Conservation (phyloP, 345 rosid species). For the Ailanthus altissimus region DNA sequence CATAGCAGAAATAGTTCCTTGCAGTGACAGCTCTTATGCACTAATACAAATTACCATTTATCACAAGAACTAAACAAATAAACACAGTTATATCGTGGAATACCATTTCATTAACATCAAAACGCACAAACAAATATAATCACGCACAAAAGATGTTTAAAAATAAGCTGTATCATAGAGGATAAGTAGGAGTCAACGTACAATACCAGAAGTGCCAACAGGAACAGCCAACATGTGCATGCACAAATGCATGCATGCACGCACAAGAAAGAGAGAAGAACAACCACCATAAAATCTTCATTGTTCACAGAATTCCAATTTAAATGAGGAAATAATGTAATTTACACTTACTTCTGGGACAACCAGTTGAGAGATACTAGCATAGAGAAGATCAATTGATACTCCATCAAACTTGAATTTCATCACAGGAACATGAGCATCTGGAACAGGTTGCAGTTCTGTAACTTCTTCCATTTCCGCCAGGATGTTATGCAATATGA, state of each 20-base stretch:
- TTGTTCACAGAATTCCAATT: background rate
- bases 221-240: background rate
- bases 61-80: conserved; percentile 1
- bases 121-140: background rate
- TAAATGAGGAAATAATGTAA: background rate
- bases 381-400: conserved; percentile 71
- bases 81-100: background rate
- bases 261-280: background rate
- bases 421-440: conserved; percentile 84
- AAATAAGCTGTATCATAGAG: background rate
- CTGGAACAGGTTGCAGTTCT: conserved; percentile 71
- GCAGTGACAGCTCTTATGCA: background rate
- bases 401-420: conserved; percentile 68
- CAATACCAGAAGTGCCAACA: background rate
- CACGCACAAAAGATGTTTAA: background rate
- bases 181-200: background rate
- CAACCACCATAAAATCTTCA: background rate
- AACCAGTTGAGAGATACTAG: conserved; percentile 56
- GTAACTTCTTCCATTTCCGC: conserved; percentile 62
- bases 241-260: background rate
- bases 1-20: background rate
- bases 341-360: conserved; percentile 56
- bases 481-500: conserved; percentile 48
- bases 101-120: background rate
- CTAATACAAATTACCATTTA: background rate